Conservation (phyloP, 352 stramenopile genomes). For the Bremia lactucae region DNA sequence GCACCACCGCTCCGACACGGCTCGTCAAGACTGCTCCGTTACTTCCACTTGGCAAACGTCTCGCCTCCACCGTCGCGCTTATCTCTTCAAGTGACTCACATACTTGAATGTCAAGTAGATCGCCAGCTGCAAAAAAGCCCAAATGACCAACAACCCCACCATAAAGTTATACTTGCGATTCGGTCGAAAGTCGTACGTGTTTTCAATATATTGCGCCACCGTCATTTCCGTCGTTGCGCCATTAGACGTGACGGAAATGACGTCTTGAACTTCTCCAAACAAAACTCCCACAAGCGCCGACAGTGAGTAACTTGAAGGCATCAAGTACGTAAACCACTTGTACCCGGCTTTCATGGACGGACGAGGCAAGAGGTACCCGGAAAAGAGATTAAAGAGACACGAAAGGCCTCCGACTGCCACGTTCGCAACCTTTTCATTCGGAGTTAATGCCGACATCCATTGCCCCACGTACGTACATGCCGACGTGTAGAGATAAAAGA, state of each 20-base stretch:
- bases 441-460: slow-evolving; percentile 56
- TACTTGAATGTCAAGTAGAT: slow-evolving; percentile 68
- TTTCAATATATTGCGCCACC: slow-evolving; percentile 27
- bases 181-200: slow-evolving; percentile 40
- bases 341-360: slow-evolving; percentile 37
- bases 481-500: slow-evolving; percentile 32
- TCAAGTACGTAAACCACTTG: slow-evolving; percentile 56
- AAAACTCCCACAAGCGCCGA: slow-evolving; percentile 23
- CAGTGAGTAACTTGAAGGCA: slow-evolving; percentile 45
- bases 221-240: slow-evolving; percentile 8
- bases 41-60: not conserved
- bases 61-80: slow-evolving; percentile 11
- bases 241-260: slow-evolving; percentile 7
- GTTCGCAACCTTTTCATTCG: slow-evolving; percentile 64
- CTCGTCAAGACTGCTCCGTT: slow-evolving; percentile 3
- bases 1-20: too few species aligned
- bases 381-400: slow-evolving; percentile 55
- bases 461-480: slow-evolving; percentile 49
- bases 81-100: slow-evolving; percentile 63
- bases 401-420: slow-evolving; percentile 52
- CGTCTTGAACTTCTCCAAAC: slow-evolving; percentile 20
- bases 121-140: slow-evolving; percentile 28
- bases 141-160: slow-evolving; percentile 33
- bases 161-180: slow-evolving; percentile 36
- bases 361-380: slow-evolving; percentile 37